phyloP scores from a whole-genome alignment of 2,329 filamentous ascomycete genomes.

The Cladosporium halotolerans region DNA sequence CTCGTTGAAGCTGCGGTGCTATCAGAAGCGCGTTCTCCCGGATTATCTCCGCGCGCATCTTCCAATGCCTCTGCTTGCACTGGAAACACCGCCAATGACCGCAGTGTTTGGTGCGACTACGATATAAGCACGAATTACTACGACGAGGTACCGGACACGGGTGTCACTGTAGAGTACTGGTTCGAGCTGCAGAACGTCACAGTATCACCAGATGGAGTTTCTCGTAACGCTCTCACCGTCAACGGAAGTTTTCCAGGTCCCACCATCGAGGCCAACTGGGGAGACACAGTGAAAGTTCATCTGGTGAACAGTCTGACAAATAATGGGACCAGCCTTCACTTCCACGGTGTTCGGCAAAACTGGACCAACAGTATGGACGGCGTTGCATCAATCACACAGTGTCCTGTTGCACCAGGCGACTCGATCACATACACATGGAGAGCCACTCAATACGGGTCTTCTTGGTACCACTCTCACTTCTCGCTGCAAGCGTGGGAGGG shows the following conservation, averaged over 20 bases:
- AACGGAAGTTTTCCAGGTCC: slow-evolving; percentile 45
- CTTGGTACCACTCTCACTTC: slow-evolving; percentile 41
- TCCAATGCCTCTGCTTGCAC: slow-evolving; percentile 14
- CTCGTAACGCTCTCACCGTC: slow-evolving; percentile 35
- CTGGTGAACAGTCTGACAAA: slow-evolving; percentile 30
- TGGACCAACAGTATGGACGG: slow-evolving; percentile 51
- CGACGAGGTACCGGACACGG: slow-evolving; percentile 32
- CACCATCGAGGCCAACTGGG: slow-evolving; percentile 38
- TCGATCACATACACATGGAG: slow-evolving; percentile 37
- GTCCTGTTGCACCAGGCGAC: slow-evolving; percentile 57
- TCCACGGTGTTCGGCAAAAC: slow-evolving; percentile 46
- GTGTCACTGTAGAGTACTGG: slow-evolving; percentile 37
- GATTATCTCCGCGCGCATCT: neutral
- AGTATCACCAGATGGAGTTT: slow-evolving; percentile 41
- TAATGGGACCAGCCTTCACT: slow-evolving; percentile 48
- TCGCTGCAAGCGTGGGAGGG: slow-evolving; percentile 38
- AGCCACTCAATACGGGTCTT: slow-evolving; percentile 29
- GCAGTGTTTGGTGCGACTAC: slow-evolving; percentile 28
- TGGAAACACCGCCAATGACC: slow-evolving; percentile 29
- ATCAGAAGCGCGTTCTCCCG: neutral
- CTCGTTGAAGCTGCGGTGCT: neutral
- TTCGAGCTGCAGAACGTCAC: slow-evolving; percentile 40
- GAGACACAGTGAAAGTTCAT: slow-evolving; percentile 31
- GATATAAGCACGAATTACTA: slow-evolving; percentile 33
- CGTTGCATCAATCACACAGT: slow-evolving; percentile 52